phyloP scores from a whole-genome alignment of 306 rosid genomes.

The Castanopsis chinensis region DNA sequence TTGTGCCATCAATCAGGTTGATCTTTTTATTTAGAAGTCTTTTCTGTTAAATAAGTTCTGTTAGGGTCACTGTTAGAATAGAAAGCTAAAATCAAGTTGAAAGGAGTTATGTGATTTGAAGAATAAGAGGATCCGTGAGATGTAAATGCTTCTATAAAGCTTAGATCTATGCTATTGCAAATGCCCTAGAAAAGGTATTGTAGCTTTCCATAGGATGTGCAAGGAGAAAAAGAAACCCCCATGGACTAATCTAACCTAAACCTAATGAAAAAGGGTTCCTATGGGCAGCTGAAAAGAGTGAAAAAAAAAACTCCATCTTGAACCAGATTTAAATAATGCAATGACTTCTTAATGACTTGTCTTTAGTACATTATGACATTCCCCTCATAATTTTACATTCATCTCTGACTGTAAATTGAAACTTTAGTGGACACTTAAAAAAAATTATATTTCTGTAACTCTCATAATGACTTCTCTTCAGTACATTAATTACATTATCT shows the following conservation, averaged over 20 bases:
- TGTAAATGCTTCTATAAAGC: not conserved
- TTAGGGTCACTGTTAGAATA: not conserved
- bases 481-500: too few species aligned
- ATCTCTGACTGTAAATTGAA: too few species aligned
- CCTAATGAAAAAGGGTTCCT: not conserved
- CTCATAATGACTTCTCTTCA: too few species aligned
- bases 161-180: not conserved
- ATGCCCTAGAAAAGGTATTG: not conserved
- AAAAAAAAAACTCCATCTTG: not conserved
- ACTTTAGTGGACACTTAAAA: too few species aligned
- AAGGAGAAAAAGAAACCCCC: not conserved
- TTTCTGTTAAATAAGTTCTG: not conserved
- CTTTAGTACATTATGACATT: too few species aligned
- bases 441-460: too few species aligned
- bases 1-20: conserved; percentile 90
- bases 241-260: not conserved
- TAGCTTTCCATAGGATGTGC: not conserved
- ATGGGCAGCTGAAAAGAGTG: not conserved
- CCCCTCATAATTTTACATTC: too few species aligned
- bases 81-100: not conserved
- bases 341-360: too few species aligned
- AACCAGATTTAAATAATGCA: not conserved
- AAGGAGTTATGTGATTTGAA: conserved; percentile 2
- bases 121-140: conserved; percentile 11
- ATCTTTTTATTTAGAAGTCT: not conserved